Conservation (phyloP, 495 filamentous ascomycete genomes). For the Immersiella caudata region DNA sequence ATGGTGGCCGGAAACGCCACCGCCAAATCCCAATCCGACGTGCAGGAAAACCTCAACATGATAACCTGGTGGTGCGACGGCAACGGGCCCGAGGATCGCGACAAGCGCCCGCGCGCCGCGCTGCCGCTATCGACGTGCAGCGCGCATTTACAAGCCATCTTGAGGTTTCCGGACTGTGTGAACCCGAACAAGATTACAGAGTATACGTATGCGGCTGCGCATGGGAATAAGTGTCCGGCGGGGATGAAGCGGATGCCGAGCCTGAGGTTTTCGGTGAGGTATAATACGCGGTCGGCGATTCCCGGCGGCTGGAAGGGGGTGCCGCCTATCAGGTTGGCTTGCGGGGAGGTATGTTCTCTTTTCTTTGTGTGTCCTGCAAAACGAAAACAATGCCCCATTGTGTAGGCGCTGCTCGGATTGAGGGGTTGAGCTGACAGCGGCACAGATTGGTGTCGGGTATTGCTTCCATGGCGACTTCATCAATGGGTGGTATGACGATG, state of each 20-base stretch:
- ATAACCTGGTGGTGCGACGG: slow-evolving; percentile 47
- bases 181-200: slow-evolving; percentile 37
- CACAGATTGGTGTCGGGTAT: slow-evolving; percentile 42
- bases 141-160: slow-evolving; percentile 40
- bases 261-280: slow-evolving; percentile 39
- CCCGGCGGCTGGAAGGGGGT: slow-evolving; percentile 41
- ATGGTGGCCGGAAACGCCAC: slow-evolving; percentile 41
- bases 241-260: slow-evolving; percentile 38
- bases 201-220: slow-evolving; percentile 38
- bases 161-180: slow-evolving; percentile 43
- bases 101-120: slow-evolving; percentile 36
- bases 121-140: slow-evolving; percentile 40
- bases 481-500: slow-evolving; percentile 44
- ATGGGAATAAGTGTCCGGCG: slow-evolving; percentile 35
- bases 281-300: slow-evolving; percentile 35
- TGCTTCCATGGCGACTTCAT: slow-evolving; percentile 45
- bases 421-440: not conserved
- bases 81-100: slow-evolving; percentile 40
- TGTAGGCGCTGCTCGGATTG: too few relatives aligned
- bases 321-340: slow-evolving; percentile 39
- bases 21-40: slow-evolving; percentile 36
- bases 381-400: too few relatives aligned
- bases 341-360: slow-evolving; percentile 35
- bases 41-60: slow-evolving; percentile 38
- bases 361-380: slow-evolving; percentile 7